Evolutionary conservation across 2,329 filamentous ascomycete genomes (phyloP).

Genomic region (Calonectria pauciramosa): DNA sequence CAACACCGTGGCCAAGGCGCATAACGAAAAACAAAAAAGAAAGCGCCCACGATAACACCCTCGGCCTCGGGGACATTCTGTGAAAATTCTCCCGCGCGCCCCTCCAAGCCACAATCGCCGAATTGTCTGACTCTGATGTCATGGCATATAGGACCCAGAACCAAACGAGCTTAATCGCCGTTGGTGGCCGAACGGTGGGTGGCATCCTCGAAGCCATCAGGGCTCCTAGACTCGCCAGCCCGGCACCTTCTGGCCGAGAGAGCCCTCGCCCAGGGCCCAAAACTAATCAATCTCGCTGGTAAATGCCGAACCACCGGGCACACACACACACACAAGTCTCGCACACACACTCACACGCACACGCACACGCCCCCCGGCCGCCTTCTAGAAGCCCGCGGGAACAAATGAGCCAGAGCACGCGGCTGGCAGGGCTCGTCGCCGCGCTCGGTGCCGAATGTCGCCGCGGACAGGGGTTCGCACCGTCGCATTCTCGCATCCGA

Average conservation of each 20-base stretch:
- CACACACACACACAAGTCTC: background rate
- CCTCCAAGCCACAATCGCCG: constrained; percentile 29
- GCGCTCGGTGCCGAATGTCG: constrained; percentile 38
- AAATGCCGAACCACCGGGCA: constrained; percentile 30
- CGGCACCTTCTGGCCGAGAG: constrained; percentile 36
- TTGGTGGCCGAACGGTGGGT: constrained; percentile 27
- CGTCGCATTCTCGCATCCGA: constrained; percentile 34
- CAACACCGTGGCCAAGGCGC: background rate
- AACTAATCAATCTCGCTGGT: constrained; percentile 12
- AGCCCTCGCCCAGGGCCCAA: background rate
- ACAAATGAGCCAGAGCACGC: background rate
- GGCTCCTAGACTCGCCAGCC: background rate
- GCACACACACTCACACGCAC: background rate
- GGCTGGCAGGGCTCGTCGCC: constrained; percentile 15
- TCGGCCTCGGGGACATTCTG: constrained; percentile 6
- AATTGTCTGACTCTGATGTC: constrained; percentile 39
- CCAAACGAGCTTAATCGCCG: constrained; percentile 33
- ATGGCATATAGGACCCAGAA: constrained; percentile 28
- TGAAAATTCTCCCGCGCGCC: background rate
- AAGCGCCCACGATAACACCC: background rate
- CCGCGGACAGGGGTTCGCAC: constrained; percentile 19
- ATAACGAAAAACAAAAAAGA: background rate
- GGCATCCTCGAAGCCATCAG: constrained; percentile 17
- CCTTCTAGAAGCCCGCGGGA: constrained; percentile 43
- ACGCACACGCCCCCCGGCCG: background rate